These are phyloP conservation scores for Astrothelium subdiscretum DNA, from an alignment of 495 filamentous ascomycete genomes.

Conservation along the genomic window DNA sequence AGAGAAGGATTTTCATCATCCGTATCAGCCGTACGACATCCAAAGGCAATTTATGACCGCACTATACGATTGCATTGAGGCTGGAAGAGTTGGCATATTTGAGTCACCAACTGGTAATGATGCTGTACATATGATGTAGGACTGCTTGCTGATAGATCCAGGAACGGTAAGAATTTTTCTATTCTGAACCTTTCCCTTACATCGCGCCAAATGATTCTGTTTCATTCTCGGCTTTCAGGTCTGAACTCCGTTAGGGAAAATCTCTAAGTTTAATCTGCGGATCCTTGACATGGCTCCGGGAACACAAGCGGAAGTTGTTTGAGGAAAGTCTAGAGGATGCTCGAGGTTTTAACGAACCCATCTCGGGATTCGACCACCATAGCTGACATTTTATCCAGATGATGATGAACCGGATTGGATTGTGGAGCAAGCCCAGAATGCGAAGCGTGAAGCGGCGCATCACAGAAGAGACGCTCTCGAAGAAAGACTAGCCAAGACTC, in stretches of 20 bases:
- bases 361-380: not conserved
- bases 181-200: not conserved
- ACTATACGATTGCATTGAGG: constrained; percentile 70
- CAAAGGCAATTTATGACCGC: constrained; percentile 84
- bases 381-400: too few species aligned
- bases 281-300: constrained; percentile 84
- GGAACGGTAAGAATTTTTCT: constrained; percentile 24
- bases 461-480: constrained; percentile 62
- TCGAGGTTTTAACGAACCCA: constrained; percentile 10
- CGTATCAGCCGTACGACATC: constrained; percentile 82
- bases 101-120: constrained; percentile 75
- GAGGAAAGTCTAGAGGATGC: constrained; percentile 36
- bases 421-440: constrained; percentile 55
- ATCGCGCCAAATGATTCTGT: not conserved
- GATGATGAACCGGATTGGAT: constrained; percentile 85
- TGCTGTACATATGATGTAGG: not conserved
- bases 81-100: constrained; percentile 74
- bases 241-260: too few species aligned
- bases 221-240: not conserved
- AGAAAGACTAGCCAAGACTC: constrained; percentile 50
- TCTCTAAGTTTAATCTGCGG: constrained; percentile 91
- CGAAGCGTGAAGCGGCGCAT: constrained; percentile 55
- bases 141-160: constrained; percentile 11
- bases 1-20: constrained; percentile 70
- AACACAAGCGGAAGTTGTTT: constrained; percentile 60